phyloP scores from a whole-genome alignment of 495 filamentous ascomycete genomes.

The Glutinoglossum americanum region DNA sequence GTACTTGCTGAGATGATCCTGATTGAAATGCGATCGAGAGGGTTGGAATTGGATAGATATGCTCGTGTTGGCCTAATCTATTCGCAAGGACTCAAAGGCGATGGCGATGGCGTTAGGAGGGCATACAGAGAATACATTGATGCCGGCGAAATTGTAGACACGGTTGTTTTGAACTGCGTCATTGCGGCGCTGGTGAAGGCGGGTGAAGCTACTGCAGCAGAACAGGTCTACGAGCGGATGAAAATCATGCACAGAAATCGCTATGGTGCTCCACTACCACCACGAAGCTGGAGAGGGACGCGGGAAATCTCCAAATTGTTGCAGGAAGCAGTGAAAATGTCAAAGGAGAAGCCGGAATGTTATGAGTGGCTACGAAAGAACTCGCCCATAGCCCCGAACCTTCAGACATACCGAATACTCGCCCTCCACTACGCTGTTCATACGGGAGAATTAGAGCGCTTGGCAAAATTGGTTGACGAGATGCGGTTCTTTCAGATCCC shows the following conservation, averaged over 20 bases:
- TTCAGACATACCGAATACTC: constrained; percentile 24
- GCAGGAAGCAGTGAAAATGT: constrained; percentile 16
- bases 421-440: constrained; percentile 19
- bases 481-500: constrained; percentile 36
- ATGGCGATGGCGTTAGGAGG: constrained; percentile 43
- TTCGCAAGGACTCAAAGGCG: constrained; percentile 47
- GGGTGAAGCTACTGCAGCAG: constrained; percentile 48
- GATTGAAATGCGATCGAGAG: constrained; percentile 52
- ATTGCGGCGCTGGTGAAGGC: constrained; percentile 54
- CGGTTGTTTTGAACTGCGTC: constrained; percentile 64
- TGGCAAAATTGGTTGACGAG: constrained; percentile 37
- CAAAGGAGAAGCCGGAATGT: constrained; percentile 14
- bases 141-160: constrained; percentile 72
- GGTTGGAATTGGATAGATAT: constrained; percentile 42
- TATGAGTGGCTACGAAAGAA: constrained; percentile 21
- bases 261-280: constrained; percentile 14
- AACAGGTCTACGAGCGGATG: constrained; percentile 67
- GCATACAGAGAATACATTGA: constrained; percentile 59
- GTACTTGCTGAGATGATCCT: constrained; percentile 63
- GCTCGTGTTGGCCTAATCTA: constrained; percentile 66
- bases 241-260: constrained; percentile 30
- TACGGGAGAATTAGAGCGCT: constrained; percentile 29
- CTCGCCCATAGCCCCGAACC: constrained; percentile 21
- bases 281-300: constrained; percentile 14
- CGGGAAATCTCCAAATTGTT: constrained; percentile 20